Conservation (phyloP, 1,284 basidiomycete species). For the Trametes sp. region DNA sequence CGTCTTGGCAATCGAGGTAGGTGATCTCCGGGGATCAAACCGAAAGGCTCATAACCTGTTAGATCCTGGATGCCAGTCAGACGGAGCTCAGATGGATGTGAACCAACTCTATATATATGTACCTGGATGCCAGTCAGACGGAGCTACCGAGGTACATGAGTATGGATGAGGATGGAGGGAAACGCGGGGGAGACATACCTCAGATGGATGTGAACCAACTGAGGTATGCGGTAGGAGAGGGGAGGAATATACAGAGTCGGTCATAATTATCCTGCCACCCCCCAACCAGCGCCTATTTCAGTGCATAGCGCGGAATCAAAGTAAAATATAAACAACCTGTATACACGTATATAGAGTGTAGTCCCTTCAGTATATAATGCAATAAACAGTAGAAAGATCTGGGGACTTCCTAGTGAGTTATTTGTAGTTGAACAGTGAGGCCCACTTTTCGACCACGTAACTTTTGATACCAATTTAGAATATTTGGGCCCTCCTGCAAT, state of each 20-base stretch:
- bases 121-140: not conserved
- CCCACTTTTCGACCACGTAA: too few relatives aligned
- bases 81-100: not conserved
- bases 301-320: too few relatives aligned
- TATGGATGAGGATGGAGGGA: not conserved
- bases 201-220: conserved; percentile 2
- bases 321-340: too few relatives aligned
- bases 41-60: conserved; percentile 2
- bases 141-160: not conserved
- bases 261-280: too few relatives aligned
- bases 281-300: too few relatives aligned
- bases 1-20: not conserved
- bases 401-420: too few relatives aligned
- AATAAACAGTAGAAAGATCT: too few relatives aligned
- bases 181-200: conserved; percentile 1
- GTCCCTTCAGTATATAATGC: too few relatives aligned
- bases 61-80: not conserved
- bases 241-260: not conserved
- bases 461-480: too few relatives aligned
- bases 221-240: not conserved
- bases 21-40: conserved; percentile 3
- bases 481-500: too few relatives aligned
- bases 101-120: not conserved
- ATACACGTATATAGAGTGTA: too few relatives aligned
- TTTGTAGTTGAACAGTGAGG: too few relatives aligned